Evolutionary conservation across 768 basidiomycete genomes (phyloP).

Genomic region (Russula foetens): DNA sequence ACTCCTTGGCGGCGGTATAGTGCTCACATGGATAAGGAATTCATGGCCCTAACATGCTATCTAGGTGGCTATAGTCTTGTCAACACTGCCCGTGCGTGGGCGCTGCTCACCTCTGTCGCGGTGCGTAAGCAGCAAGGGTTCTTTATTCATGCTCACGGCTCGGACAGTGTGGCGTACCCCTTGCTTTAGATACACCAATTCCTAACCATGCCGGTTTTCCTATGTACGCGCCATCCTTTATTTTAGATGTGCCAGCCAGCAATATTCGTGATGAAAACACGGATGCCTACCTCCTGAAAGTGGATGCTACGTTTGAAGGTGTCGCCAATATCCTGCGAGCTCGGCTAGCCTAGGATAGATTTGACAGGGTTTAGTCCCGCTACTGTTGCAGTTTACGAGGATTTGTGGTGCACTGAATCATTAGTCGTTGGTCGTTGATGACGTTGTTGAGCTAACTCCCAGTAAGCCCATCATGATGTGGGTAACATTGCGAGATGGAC

Average conservation of each 20-base stretch:
- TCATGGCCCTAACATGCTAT: neutral
- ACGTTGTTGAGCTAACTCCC: too few relatives aligned
- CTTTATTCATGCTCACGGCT: neutral
- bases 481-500: too few relatives aligned
- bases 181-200: constrained; percentile 54
- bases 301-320: constrained; percentile 30
- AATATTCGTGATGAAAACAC: constrained; percentile 71
- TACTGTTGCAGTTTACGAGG: neutral
- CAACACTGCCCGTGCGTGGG: constrained; percentile 84
- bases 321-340: constrained; percentile 16
- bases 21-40: neutral
- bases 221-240: constrained; percentile 72
- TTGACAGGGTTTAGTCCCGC: neutral
- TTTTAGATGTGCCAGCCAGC: constrained; percentile 64
- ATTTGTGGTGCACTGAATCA: neutral
- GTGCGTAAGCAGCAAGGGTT: constrained; percentile 35
- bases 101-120: constrained; percentile 67
- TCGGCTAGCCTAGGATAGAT: neutral
- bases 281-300: constrained; percentile 40
- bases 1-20: constrained; percentile 68
- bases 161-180: constrained; percentile 43
- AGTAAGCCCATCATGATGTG: too few relatives aligned
- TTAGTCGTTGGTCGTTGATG: too few relatives aligned
- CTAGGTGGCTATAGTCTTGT: constrained; percentile 76
- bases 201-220: constrained; percentile 73